These are phyloP conservation scores for Trichoderma semiorbis DNA, from an alignment of 2,329 filamentous ascomycete genomes.

Conservation along the genomic window DNA sequence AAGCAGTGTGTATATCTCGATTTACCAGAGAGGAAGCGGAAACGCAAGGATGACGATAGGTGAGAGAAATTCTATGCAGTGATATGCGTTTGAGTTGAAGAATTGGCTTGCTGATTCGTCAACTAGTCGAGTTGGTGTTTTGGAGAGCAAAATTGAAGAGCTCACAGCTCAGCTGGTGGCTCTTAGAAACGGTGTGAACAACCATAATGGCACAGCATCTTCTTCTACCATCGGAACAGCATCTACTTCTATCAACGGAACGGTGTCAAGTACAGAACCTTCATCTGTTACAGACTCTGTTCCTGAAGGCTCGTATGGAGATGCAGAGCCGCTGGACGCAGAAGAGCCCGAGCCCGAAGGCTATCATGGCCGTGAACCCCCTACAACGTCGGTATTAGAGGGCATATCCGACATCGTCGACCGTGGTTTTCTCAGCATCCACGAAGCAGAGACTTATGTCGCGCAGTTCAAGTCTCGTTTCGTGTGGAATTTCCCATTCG, in stretches of 20 bases:
- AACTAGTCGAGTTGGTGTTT: constrained; percentile 8
- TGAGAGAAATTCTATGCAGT: neutral
- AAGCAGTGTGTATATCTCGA: constrained; percentile 18
- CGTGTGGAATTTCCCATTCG: constrained; percentile 15
- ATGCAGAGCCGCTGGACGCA: neutral
- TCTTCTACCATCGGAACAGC: neutral
- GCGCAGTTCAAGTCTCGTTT: constrained; percentile 9
- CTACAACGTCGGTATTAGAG: constrained; percentile 1
- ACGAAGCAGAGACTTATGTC: constrained; percentile 3
- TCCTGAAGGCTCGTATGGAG: neutral
- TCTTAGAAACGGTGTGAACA: neutral
- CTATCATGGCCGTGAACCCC: neutral
- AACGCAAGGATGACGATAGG: neutral
- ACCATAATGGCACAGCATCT: neutral
- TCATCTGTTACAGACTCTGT: neutral
- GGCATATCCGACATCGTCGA: constrained; percentile 17
- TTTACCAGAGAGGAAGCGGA: constrained; percentile 14
- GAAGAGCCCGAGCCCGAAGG: neutral
- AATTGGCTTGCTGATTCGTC: neutral
- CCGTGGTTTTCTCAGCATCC: constrained; percentile 2
- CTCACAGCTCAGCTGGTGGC: constrained; percentile 1
- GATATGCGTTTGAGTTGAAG: neutral
- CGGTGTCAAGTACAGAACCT: neutral
- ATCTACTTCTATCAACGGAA: neutral
- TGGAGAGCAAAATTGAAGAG: constrained; percentile 4